Evolutionary conservation across 2,329 filamentous ascomycete species (phyloP).

Genomic region (Diplodia intermedia): DNA sequence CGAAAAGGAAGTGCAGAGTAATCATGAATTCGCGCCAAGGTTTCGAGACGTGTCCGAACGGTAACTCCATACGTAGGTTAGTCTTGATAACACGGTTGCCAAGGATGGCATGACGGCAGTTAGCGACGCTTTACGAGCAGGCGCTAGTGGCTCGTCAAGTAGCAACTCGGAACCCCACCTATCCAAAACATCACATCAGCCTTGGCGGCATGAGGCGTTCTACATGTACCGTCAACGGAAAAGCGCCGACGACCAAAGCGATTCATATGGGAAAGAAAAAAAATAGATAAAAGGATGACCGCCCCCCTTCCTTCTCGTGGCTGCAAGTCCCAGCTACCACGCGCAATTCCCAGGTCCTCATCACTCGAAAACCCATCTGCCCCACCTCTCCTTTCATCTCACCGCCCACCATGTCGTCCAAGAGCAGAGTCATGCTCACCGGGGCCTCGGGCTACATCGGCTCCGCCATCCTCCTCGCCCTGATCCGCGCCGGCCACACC

Average conservation of each 20-base stretch:
- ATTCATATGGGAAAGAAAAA: no score
- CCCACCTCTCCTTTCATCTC: no score
- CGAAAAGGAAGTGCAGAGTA: background rate
- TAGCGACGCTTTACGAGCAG: background rate
- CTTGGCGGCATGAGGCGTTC: background rate
- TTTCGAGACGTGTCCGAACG: background rate
- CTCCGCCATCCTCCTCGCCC: slow-evolving; percentile 38
- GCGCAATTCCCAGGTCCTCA: no score
- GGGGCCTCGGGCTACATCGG: slow-evolving; percentile 47
- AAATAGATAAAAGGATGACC: no score
- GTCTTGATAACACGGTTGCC: background rate
- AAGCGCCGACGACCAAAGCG: background rate
- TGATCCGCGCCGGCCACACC: slow-evolving; percentile 42
- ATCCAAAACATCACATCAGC: background rate
- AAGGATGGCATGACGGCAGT: background rate
- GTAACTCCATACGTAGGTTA: background rate
- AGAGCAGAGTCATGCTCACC: slow-evolving; percentile 40
- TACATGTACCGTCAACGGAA: background rate
- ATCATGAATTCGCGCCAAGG: no score
- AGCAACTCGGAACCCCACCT: background rate
- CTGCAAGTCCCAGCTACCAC: no score
- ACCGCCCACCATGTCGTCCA: background rate
- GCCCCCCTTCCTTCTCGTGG: no score
- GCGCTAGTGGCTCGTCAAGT: background rate
- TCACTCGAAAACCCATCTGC: no score